phyloP scores from a whole-genome alignment of 2,329 filamentous ascomycete genomes.

The Coleophoma eucalyptorum region DNA sequence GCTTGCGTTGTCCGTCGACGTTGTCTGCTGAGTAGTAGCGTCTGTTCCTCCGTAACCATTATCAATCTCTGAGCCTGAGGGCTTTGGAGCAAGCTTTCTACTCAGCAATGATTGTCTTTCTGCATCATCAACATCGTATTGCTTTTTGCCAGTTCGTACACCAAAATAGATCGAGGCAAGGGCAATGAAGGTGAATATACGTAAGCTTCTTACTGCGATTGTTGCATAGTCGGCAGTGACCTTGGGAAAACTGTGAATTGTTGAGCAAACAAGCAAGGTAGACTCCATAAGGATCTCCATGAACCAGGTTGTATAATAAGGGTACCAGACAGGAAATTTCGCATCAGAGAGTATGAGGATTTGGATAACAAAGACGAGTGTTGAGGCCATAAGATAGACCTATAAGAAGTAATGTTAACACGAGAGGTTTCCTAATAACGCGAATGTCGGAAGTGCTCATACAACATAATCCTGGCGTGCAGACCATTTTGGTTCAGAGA shows the following conservation, averaged over 20 bases:
- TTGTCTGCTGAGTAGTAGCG: conserved; percentile 10
- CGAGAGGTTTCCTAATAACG: neutral
- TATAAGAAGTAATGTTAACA: conserved; percentile 13
- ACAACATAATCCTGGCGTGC: conserved; percentile 26
- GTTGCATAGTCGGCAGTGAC: conserved; percentile 18
- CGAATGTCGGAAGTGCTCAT: conserved; percentile 11
- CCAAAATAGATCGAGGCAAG: conserved; percentile 28
- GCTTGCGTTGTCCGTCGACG: conserved; percentile 13
- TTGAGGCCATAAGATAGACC: conserved; percentile 57
- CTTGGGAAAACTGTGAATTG: conserved; percentile 13
- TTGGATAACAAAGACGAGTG: conserved; percentile 61
- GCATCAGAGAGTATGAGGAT: conserved; percentile 49
- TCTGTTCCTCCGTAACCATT: conserved; percentile 22
- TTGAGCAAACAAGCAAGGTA: conserved; percentile 35
- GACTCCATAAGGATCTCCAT: conserved; percentile 55
- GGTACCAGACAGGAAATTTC: conserved; percentile 53
- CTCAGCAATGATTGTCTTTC: conserved; percentile 57
- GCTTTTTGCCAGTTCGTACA: conserved; percentile 20
- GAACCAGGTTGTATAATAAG: conserved; percentile 59
- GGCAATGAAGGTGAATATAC: conserved; percentile 28
- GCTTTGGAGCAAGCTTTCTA: conserved; percentile 31
- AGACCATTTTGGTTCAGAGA: conserved; percentile 16
- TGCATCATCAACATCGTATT: conserved; percentile 40
- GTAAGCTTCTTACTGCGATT: conserved; percentile 19
- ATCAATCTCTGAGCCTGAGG: conserved; percentile 17